These are phyloP conservation scores for Lipomyces spencermartinsiae DNA, from an alignment of 805 yeast species.

Conservation along the genomic window DNA sequence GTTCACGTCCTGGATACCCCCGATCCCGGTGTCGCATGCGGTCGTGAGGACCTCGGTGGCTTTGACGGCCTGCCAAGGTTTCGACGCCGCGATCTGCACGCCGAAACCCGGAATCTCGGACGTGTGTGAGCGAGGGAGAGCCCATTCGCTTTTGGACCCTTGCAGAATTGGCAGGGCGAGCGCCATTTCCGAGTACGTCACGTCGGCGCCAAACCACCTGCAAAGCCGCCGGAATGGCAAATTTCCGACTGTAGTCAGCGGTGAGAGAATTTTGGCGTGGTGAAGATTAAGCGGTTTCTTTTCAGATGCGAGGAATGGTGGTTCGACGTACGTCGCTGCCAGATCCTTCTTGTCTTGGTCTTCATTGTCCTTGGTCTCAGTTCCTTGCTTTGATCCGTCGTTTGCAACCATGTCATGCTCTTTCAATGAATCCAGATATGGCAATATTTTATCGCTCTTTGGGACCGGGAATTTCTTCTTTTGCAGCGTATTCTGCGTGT, in stretches of 20 bases:
- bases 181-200: conserved; percentile 97
- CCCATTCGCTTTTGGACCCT: conserved; percentile 97
- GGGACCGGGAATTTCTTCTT: conserved; percentile 67
- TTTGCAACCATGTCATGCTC: conserved; percentile 47
- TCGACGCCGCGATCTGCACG: conserved; percentile 88
- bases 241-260: conserved; percentile 97
- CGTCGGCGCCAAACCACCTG: conserved; percentile 88
- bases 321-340: conserved; percentile 66
- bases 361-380: conserved; percentile 24
- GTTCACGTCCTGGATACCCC: conserved; percentile 68
- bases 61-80: conserved; percentile 91
- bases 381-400: conserved; percentile 47
- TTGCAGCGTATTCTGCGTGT: conserved; percentile 56
- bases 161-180: conserved; percentile 81
- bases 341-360: conserved; percentile 36
- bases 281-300: conserved; percentile 74
- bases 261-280: conserved; percentile 87
- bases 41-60: conserved; percentile 78
- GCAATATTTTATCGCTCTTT: conserved; percentile 62
- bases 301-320: conserved; percentile 79
- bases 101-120: conserved; percentile 71
- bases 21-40: conserved; percentile 46
- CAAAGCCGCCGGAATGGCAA: conserved; percentile 92
- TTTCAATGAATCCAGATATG: conserved; percentile 68
- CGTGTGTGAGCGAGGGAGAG: conserved; percentile 85